phyloP scores from a whole-genome alignment of 768 basidiomycete genomes.

The Hydnomerulius pinastri region DNA sequence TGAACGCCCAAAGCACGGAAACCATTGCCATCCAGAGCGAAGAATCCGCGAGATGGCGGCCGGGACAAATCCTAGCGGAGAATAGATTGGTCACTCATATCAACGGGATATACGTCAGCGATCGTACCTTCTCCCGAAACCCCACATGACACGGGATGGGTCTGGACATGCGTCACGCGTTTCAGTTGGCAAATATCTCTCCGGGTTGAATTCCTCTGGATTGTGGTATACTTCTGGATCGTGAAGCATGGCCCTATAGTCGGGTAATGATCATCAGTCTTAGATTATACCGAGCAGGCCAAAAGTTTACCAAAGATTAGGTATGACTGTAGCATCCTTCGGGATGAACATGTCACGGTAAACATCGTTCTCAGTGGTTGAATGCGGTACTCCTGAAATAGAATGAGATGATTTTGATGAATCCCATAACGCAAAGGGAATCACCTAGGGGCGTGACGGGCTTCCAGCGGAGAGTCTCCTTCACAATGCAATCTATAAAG shows the following conservation, averaged over 20 bases:
- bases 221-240: too few relatives aligned
- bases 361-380: background rate
- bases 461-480: constrained; percentile 19
- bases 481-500: constrained; percentile 9
- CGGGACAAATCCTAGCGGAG: constrained; percentile 1
- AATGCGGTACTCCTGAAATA: background rate
- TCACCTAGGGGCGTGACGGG: background rate
- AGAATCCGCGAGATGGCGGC: constrained; percentile 1
- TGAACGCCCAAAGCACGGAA: background rate
- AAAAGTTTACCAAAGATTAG: too few relatives aligned
- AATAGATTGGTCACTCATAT: background rate
- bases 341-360: background rate
- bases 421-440: too few relatives aligned
- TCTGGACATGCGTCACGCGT: background rate
- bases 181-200: background rate
- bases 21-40: constrained; percentile 3
- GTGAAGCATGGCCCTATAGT: too few relatives aligned
- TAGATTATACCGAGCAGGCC: too few relatives aligned
- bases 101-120: background rate
- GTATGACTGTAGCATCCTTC: background rate
- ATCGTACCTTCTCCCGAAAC: background rate
- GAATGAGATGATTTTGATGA: background rate
- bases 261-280: too few relatives aligned
- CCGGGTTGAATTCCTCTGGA: constrained; percentile 1
- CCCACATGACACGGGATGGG: background rate